phyloP scores from a whole-genome alignment of 2,329 filamentous ascomycete species.

The Teratosphaeria pseudoeucalypti region DNA sequence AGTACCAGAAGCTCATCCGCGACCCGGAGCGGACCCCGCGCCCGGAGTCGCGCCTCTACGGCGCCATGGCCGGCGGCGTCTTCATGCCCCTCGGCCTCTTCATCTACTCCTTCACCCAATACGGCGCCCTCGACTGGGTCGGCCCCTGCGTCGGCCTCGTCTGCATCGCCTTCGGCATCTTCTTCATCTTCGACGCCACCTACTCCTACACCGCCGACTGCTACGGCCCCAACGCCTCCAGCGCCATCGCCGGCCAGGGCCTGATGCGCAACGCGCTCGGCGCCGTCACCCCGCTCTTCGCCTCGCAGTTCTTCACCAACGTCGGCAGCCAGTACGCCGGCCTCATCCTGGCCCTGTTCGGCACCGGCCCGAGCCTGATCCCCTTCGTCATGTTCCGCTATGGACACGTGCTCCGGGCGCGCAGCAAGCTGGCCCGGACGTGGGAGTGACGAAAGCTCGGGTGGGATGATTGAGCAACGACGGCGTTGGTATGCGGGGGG shows the following conservation, averaged over 20 bases:
- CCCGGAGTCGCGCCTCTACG: conserved; percentile 39
- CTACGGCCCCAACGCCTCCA: conserved; percentile 37
- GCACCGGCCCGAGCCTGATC: conserved; percentile 32
- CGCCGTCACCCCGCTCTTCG: conserved; percentile 43
- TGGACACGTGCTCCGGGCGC: conserved; percentile 29
- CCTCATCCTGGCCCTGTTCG: conserved; percentile 38
- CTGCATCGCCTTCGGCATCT: conserved; percentile 43
- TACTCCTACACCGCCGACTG: conserved; percentile 45
- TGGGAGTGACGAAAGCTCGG: not conserved
- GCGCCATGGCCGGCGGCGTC: conserved; percentile 39
- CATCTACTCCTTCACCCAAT: conserved; percentile 47
- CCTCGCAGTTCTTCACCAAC: conserved; percentile 44
- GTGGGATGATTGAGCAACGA: not conserved
- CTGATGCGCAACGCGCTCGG: conserved; percentile 45
- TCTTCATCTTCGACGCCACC: conserved; percentile 39
- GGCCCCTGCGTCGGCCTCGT: conserved; percentile 40
- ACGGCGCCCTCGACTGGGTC: conserved; percentile 39
- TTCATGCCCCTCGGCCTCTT: conserved; percentile 41
- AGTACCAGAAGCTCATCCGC: conserved; percentile 34
- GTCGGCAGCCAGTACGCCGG: conserved; percentile 44
- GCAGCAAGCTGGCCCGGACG: conserved; percentile 28
- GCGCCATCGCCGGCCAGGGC: conserved; percentile 41
- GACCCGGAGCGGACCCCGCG: conserved; percentile 28
- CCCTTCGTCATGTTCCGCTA: conserved; percentile 37
- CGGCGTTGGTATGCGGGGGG: not conserved